Evolutionary conservation across 1,139 yeast genomes (phyloP).

Genomic region (Magnusiomyces paraingens): DNA sequence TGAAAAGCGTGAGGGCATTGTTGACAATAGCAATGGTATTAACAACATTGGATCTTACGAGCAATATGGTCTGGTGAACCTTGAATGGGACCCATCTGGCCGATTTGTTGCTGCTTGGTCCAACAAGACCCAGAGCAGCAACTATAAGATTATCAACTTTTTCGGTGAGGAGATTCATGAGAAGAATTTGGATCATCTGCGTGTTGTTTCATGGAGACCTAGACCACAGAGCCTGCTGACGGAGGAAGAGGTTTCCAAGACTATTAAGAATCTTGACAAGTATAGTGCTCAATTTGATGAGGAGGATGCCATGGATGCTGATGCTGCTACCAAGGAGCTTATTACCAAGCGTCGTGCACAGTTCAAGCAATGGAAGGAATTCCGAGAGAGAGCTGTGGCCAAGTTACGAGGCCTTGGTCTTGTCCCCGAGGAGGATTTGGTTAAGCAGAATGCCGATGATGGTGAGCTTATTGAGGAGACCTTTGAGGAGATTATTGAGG

Average conservation of each 20-base stretch:
- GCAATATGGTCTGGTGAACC: constrained; percentile 73
- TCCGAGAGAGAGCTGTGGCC: constrained; percentile 56
- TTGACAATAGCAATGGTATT: constrained; percentile 49
- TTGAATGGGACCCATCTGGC: constrained; percentile 96
- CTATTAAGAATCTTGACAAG: constrained; percentile 81
- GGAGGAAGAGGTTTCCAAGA: constrained; percentile 78
- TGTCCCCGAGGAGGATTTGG: constrained; percentile 27
- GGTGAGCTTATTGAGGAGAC: constrained; percentile 48
- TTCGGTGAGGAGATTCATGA: constrained; percentile 73
- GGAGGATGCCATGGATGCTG: constrained; percentile 94
- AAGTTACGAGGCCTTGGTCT: constrained; percentile 43
- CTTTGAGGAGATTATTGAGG: constrained; percentile 71
- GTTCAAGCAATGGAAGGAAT: constrained; percentile 79
- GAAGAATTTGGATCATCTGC: constrained; percentile 75
- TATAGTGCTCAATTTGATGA: constrained; percentile 93
- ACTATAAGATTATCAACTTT: constrained; percentile 80
- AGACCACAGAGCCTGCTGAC: constrained; percentile 77
- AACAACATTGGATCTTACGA: constrained; percentile 59
- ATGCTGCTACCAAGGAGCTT: constrained; percentile 84
- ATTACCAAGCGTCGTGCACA: constrained; percentile 78
- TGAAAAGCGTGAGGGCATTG: constrained; percentile 41
- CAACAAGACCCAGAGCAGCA: constrained; percentile 72
- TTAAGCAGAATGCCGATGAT: constrained; percentile 35
- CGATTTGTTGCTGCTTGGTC: constrained; percentile 78
- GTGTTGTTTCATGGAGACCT: constrained; percentile 94